phyloP scores from a whole-genome alignment of 2,329 filamentous ascomycete genomes.

The Diplodia intermedia region DNA sequence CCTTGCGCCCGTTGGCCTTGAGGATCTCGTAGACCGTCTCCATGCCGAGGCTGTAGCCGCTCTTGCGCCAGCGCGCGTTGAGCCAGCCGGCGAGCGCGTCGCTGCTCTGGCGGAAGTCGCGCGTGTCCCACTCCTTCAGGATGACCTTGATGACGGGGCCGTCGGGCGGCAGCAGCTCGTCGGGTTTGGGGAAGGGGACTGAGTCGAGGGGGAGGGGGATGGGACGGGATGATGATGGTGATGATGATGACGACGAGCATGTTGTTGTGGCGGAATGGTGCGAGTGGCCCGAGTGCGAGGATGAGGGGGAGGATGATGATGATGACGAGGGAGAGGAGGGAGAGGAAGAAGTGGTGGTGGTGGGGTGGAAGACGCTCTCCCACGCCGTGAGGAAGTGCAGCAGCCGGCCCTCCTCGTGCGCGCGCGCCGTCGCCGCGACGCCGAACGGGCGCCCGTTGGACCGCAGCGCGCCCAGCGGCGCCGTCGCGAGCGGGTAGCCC shows the following conservation, averaged over 20 bases:
- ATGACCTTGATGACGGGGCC: slow-evolving; percentile 31
- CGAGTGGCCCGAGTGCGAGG: slow-evolving; percentile 41
- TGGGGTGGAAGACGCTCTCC: slow-evolving; percentile 44
- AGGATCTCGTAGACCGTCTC: slow-evolving; percentile 47
- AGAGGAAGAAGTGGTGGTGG: background rate
- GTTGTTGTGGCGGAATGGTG: slow-evolving; percentile 14
- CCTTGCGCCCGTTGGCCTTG: slow-evolving; percentile 45
- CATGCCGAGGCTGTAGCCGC: slow-evolving; percentile 34
- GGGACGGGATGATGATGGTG: slow-evolving; percentile 32
- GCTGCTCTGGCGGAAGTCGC: slow-evolving; percentile 31
- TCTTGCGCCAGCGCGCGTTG: slow-evolving; percentile 32
- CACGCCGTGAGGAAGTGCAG: slow-evolving; percentile 48
- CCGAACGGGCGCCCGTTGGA: slow-evolving; percentile 48
- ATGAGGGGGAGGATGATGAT: slow-evolving; percentile 41
- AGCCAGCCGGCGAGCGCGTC: slow-evolving; percentile 29
- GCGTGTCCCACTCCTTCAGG: slow-evolving; percentile 32
- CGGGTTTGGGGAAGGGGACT: slow-evolving; percentile 39
- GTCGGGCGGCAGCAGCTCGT: slow-evolving; percentile 39
- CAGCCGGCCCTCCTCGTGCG: slow-evolving; percentile 43
- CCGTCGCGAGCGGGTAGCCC: slow-evolving; percentile 47
- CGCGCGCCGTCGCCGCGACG: slow-evolving; percentile 43
- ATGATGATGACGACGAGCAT: too few species aligned
- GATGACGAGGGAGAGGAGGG: slow-evolving; percentile 25
- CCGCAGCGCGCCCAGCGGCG: slow-evolving; percentile 45
- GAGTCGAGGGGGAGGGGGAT: slow-evolving; percentile 44